These are phyloP conservation scores for Penicillium roqueforti DNA, from an alignment of 495 filamentous ascomycete species.

Conservation along the genomic window DNA sequence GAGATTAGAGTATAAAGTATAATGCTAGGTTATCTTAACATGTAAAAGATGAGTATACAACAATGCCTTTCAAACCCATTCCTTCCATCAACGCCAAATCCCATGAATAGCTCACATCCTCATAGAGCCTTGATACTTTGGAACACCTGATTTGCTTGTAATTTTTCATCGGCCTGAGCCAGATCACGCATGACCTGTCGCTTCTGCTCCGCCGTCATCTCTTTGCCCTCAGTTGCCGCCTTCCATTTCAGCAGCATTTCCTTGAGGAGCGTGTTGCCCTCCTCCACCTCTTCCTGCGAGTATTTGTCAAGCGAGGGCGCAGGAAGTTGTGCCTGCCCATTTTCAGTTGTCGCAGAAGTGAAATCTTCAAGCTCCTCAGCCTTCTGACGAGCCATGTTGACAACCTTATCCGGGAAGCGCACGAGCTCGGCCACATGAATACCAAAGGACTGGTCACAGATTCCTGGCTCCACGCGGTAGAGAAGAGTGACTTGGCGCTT, in stretches of 20 bases:
- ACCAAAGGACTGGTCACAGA: slow-evolving; percentile 96
- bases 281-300: slow-evolving; percentile 80
- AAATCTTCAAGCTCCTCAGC: slow-evolving; percentile 98
- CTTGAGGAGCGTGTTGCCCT: slow-evolving; percentile 84
- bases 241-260: slow-evolving; percentile 87
- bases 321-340: slow-evolving; percentile 55
- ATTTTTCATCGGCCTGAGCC: slow-evolving; percentile 62
- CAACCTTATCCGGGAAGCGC: slow-evolving; percentile 94
- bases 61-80: background rate
- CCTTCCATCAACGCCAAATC: slow-evolving; percentile 16
- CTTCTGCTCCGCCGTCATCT: slow-evolving; percentile 72
- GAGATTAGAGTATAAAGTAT: background rate
- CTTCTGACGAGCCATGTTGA: slow-evolving; percentile 97
- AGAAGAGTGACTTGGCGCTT: slow-evolving; percentile 89
- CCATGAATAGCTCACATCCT: slow-evolving; percentile 8
- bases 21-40: background rate
- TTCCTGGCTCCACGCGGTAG: slow-evolving; percentile 91
- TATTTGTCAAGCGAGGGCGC: slow-evolving; percentile 49
- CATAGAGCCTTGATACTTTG: slow-evolving; percentile 78
- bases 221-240: slow-evolving; percentile 60
- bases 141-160: slow-evolving; percentile 85
- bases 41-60: background rate
- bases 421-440: slow-evolving; percentile 98
- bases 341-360: slow-evolving; percentile 51
- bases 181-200: slow-evolving; percentile 73